Conservation (phyloP, 169 alveolate species). For the Eimeria sp. region DNA sequence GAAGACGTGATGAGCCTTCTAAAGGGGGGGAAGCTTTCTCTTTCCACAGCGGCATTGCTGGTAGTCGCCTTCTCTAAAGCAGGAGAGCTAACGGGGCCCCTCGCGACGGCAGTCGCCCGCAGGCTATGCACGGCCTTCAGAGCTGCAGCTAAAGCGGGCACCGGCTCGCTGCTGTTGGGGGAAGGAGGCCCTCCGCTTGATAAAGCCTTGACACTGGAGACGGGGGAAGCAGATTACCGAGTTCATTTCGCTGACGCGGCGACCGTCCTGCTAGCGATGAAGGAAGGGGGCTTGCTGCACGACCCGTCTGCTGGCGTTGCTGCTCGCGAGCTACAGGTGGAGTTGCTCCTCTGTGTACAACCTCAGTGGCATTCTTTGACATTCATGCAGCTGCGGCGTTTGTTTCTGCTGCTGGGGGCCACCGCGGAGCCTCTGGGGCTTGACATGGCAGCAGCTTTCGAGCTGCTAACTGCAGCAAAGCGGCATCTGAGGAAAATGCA, state of each 20-base stretch:
- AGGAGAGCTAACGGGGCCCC: slow-evolving; percentile 45
- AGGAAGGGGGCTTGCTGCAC: not conserved
- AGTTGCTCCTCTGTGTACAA: slow-evolving; percentile 26
- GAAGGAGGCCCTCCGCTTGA: not conserved
- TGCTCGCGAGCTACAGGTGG: slow-evolving; percentile 39
- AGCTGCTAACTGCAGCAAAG: slow-evolving; percentile 52
- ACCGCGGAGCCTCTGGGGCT: slow-evolving; percentile 52
- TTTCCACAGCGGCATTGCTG: not conserved
- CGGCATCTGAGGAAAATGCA: slow-evolving; percentile 26
- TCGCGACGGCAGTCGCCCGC: slow-evolving; percentile 38
- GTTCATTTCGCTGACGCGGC: slow-evolving; percentile 22
- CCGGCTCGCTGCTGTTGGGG: not conserved
- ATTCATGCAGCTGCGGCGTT: slow-evolving; percentile 52
- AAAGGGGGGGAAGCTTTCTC: slow-evolving; percentile 17
- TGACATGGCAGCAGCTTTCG: slow-evolving; percentile 11
- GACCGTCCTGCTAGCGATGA: slow-evolving; percentile 42
- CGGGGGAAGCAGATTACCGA: not conserved
- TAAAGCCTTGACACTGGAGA: not conserved
- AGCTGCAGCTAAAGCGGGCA: slow-evolving; percentile 13
- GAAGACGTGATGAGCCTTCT: not conserved
- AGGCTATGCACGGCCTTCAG: slow-evolving; percentile 20
- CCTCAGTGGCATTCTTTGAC: slow-evolving; percentile 28
- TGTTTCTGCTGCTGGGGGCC: slow-evolving; percentile 34
- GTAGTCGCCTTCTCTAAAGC: slow-evolving; percentile 27
- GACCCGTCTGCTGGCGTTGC: slow-evolving; percentile 18